Conservation (phyloP, 2,329 filamentous ascomycete species). For the Dactylellina leptospora region DNA sequence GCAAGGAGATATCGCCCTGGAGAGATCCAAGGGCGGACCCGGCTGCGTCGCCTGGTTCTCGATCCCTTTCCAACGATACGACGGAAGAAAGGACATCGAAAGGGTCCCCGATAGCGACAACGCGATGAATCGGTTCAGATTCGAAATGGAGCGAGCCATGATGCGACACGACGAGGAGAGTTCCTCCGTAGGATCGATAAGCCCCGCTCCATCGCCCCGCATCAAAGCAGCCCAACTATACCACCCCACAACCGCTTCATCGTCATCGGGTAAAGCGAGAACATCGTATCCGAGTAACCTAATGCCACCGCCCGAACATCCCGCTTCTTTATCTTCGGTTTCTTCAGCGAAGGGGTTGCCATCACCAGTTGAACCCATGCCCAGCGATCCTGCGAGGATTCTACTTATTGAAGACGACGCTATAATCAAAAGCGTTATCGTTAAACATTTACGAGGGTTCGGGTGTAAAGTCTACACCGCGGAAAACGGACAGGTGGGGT, state of each 20-base stretch:
- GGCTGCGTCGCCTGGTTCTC: conserved; percentile 52
- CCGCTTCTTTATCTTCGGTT: conserved; percentile 27
- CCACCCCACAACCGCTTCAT: background rate
- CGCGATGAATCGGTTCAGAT: conserved; percentile 45
- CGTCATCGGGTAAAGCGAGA: background rate
- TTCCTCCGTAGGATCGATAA: conserved; percentile 38
- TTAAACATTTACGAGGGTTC: conserved; percentile 17
- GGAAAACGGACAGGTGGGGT: conserved; percentile 30
- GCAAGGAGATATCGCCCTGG: conserved; percentile 48
- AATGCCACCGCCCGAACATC: conserved; percentile 36
- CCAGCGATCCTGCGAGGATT: conserved; percentile 19
- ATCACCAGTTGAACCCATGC: conserved; percentile 11
- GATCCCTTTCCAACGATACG: conserved; percentile 44
- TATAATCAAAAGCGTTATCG: conserved; percentile 29
- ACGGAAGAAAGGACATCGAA: conserved; percentile 44
- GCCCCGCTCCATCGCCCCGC: conserved; percentile 34
- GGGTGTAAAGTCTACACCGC: conserved; percentile 26
- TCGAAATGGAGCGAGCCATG: conserved; percentile 49
- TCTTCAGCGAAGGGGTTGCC: background rate
- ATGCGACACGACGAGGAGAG: conserved; percentile 43
- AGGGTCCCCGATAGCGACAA: conserved; percentile 33
- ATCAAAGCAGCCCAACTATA: conserved; percentile 29
- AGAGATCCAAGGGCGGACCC: conserved; percentile 44
- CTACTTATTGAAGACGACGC: conserved; percentile 41
- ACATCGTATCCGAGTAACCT: background rate